Evolutionary conservation across 2,329 filamentous ascomycete species (phyloP).

Genomic region (Sordariomycetes sp.): DNA sequence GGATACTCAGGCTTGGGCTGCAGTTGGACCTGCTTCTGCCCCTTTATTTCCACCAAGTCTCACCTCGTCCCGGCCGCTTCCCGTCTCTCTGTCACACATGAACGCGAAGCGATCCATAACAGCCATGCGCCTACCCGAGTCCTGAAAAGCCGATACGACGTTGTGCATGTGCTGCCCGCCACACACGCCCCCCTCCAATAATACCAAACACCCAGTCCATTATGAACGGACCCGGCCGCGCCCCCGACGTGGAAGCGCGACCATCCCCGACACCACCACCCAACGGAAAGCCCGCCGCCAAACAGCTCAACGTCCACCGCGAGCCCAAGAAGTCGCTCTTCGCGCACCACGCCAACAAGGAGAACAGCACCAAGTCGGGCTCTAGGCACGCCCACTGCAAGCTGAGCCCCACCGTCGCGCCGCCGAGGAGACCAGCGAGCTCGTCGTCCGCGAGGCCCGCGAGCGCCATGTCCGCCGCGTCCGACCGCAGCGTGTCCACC

Average conservation of each 20-base stretch:
- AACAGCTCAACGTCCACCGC: constrained; percentile 13
- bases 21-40: neutral
- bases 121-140: constrained; percentile 5
- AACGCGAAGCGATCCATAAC: constrained; percentile 1
- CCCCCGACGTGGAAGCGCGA: neutral
- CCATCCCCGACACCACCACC: neutral
- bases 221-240: neutral
- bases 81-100: neutral
- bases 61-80: neutral
- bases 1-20: neutral
- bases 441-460: neutral
- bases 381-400: neutral
- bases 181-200: neutral
- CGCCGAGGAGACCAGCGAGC: neutral
- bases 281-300: neutral
- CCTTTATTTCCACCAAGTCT: neutral
- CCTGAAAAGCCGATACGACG: neutral
- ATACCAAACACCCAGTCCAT: neutral
- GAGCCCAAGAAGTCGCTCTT: constrained; percentile 7
- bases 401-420: neutral
- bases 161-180: constrained; percentile 4
- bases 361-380: neutral
- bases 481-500: neutral
- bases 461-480: neutral
- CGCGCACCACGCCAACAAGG: neutral